A percentile compares a stretch with the other conserved stretches of the same genome.
These are phyloP conservation scores for Lasiosphaeria hispida DNA, from an alignment of 495 filamentous ascomycete genomes.

Conservation along the genomic window DNA sequence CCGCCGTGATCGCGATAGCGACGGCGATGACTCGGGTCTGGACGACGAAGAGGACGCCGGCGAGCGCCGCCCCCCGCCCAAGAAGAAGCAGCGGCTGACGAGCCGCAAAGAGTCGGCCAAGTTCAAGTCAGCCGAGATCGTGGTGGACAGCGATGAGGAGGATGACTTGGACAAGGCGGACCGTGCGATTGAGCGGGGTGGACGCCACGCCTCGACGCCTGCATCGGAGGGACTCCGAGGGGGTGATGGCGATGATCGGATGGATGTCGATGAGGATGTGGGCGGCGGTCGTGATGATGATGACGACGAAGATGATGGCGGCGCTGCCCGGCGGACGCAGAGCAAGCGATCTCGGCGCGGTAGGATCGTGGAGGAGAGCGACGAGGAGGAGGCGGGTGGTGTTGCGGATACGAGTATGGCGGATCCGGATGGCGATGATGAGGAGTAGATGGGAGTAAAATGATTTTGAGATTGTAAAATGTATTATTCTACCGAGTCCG, in stretches of 20 bases:
- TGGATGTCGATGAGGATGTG: constrained; percentile 24
- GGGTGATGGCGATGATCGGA: constrained; percentile 18
- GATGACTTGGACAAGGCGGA: constrained; percentile 42
- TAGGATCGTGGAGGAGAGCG: constrained; percentile 46
- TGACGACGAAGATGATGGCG: constrained; percentile 41
- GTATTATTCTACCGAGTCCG: not conserved
- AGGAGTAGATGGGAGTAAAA: constrained; percentile 18
- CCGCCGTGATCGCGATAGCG: constrained; percentile 31
- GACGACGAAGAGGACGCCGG: constrained; percentile 42
- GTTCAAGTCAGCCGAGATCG: constrained; percentile 77
- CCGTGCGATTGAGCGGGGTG: constrained; percentile 29
- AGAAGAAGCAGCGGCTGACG: constrained; percentile 62
- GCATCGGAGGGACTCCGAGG: constrained; percentile 7
- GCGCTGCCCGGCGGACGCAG: constrained; percentile 21
- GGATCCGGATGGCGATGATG: constrained; percentile 38
- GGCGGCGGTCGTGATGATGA: constrained; percentile 36
- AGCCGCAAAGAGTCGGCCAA: constrained; percentile 57
- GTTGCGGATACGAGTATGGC: constrained; percentile 34
- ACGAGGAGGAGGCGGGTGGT: constrained; percentile 39
- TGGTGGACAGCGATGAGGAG: constrained; percentile 66
- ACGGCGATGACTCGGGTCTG: constrained; percentile 40
- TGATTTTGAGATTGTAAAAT: constrained; percentile 4
- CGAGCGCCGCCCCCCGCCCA: constrained; percentile 43
- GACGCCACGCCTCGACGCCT: not conserved
- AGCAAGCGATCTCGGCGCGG: constrained; percentile 36